Percentiles rank a stretch among this genome's conserved stretches.
phyloP scores from a whole-genome alignment of 2,329 filamentous ascomycete genomes.

The Exserohilum rostratum region DNA sequence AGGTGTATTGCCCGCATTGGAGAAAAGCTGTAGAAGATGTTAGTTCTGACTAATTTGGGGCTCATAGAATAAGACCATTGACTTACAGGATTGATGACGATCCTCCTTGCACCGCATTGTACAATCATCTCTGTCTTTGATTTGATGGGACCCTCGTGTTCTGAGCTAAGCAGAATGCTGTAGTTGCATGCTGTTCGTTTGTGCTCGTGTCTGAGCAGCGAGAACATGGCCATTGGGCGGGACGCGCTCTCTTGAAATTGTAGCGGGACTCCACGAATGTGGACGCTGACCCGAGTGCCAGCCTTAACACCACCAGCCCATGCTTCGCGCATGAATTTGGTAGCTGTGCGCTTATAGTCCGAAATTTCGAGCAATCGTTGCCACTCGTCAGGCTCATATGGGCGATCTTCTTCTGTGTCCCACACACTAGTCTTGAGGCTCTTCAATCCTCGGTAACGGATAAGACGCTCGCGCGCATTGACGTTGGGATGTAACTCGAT shows the following conservation, averaged over 20 bases:
- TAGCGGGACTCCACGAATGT: conserved; percentile 68
- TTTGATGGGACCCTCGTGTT: conserved; percentile 77
- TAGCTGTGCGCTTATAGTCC: conserved; percentile 87
- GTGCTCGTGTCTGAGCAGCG: conserved; percentile 90
- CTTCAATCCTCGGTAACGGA: conserved; percentile 89
- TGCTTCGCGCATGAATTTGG: conserved; percentile 77
- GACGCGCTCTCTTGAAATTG: conserved; percentile 60
- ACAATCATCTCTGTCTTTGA: conserved; percentile 91
- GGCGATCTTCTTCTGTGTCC: conserved; percentile 85
- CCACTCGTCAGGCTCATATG: conserved; percentile 91
- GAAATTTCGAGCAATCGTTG: conserved; percentile 80
- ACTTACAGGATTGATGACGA: conserved; percentile 76
- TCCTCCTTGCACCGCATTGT: conserved; percentile 86
- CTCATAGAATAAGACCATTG: neutral
- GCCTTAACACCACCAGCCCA: conserved; percentile 85
- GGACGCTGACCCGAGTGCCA: conserved; percentile 81
- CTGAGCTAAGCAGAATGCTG: conserved; percentile 82
- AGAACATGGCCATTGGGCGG: conserved; percentile 76
- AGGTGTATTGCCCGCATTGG: conserved; percentile 83
- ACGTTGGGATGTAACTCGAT: conserved; percentile 92
- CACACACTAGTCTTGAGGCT: conserved; percentile 85
- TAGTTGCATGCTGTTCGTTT: conserved; percentile 87
- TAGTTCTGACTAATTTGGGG: conserved; percentile 6
- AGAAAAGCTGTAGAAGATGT: conserved; percentile 66
- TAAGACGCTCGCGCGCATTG: conserved; percentile 81